Evolutionary conservation across 768 basidiomycete genomes (phyloP).

Genomic region (Pulveroboletus sp.): DNA sequence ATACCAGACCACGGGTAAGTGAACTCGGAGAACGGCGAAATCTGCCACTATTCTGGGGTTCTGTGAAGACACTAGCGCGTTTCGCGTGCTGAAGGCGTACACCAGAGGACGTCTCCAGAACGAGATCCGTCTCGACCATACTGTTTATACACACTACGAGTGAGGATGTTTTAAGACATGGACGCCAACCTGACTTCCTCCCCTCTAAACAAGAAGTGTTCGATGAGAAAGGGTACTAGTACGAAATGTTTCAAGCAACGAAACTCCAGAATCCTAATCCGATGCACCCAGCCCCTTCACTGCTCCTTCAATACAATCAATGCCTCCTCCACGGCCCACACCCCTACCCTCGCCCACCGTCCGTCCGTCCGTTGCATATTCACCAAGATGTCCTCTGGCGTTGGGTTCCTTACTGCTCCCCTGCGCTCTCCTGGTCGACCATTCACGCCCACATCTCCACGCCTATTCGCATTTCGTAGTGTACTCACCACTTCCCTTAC

Average conservation of each 20-base stretch:
- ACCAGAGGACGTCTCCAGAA: too few species aligned
- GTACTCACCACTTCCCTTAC: conserved; percentile 44
- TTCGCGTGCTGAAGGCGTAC: too few species aligned
- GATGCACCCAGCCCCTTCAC: background rate
- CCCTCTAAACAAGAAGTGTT: background rate
- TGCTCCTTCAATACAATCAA: conserved; percentile 33
- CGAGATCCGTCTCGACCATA: too few species aligned
- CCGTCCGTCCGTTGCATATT: conserved; percentile 49
- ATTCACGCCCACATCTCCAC: conserved; percentile 10
- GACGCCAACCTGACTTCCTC: background rate
- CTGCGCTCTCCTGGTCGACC: background rate
- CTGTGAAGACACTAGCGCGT: too few species aligned
- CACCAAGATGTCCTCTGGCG: conserved; percentile 43
- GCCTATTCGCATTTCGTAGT: conserved; percentile 21
- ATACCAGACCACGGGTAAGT: too few species aligned
- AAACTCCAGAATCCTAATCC: background rate
- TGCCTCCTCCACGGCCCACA: conserved; percentile 61
- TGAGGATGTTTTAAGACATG: background rate
- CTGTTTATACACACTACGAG: background rate
- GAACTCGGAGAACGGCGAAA: too few species aligned
- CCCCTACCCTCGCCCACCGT: conserved; percentile 60
- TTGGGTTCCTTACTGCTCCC: conserved; percentile 15
- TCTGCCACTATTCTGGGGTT: too few species aligned
- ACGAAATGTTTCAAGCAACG: background rate
- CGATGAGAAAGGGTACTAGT: background rate